A percentile compares a stretch with the other conserved stretches of the same genome.
These are phyloP conservation scores for Mycena indigotica DNA, from an alignment of 768 basidiomycete genomes.

Conservation along the genomic window DNA sequence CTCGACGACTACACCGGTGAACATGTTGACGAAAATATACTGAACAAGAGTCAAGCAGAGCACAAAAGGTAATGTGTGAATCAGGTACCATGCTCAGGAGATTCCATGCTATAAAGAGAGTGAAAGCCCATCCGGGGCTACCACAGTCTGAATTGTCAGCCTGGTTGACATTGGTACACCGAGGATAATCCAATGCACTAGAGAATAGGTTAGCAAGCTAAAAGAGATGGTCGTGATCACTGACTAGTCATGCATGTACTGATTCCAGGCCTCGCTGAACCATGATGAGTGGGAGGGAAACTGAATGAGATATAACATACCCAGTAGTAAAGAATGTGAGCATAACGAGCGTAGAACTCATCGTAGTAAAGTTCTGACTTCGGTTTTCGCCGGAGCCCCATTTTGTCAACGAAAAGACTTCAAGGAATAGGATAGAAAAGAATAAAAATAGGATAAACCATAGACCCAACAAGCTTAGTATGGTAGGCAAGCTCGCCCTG, in stretches of 20 bases:
- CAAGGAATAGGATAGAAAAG: constrained; percentile 85
- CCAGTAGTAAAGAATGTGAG: constrained; percentile 91
- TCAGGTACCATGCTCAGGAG: constrained; percentile 83
- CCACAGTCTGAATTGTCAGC: constrained; percentile 84
- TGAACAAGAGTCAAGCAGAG: constrained; percentile 32
- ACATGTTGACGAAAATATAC: constrained; percentile 97
- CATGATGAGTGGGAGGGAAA: constrained; percentile 11
- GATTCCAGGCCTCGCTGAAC: constrained; percentile 90
- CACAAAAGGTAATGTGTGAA: constrained; percentile 4
- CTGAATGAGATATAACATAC: constrained; percentile 45
- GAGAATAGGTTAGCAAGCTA: constrained; percentile 8
- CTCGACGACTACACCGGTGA: constrained; percentile 94
- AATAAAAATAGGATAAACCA: constrained; percentile 92
- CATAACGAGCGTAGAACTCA: constrained; percentile 84
- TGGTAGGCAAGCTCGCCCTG: constrained; percentile 85
- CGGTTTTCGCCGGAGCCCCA: constrained; percentile 72
- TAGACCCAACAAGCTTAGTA: constrained; percentile 79
- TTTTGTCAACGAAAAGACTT: constrained; percentile 90
- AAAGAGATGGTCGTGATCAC: constrained; percentile 27
- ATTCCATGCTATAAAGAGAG: constrained; percentile 93
- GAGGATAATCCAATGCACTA: constrained; percentile 76
- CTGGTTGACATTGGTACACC: constrained; percentile 64
- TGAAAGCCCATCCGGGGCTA: constrained; percentile 78
- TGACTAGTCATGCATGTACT: constrained; percentile 96
- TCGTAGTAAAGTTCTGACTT: constrained; percentile 75